Evolutionary conservation across 192 early-diverging fungal genomes (phyloP).

Genomic region (Coemansia sp.): DNA sequence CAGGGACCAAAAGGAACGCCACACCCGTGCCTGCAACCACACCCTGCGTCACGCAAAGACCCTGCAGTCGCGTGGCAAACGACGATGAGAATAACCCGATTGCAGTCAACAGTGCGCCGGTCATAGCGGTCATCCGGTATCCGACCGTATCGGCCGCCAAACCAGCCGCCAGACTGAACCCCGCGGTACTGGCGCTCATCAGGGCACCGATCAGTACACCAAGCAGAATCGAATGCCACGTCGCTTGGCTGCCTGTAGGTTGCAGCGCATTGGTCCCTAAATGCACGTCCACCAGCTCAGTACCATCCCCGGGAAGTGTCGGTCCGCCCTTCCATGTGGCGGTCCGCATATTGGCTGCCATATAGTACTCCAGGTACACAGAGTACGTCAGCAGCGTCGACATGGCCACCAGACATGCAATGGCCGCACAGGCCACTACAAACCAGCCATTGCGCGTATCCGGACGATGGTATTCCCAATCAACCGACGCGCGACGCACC

Average conservation of each 20-base stretch:
- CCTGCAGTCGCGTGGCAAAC: slow-evolving; percentile 56
- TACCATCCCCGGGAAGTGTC: background rate
- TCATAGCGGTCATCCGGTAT: slow-evolving; percentile 8
- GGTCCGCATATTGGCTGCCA: background rate
- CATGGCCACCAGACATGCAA: slow-evolving; percentile 24
- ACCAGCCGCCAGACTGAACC: slow-evolving; percentile 22
- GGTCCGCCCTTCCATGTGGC: background rate
- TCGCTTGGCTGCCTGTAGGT: background rate
- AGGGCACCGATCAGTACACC: slow-evolving; percentile 34
- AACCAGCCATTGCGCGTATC: slow-evolving; percentile 24
- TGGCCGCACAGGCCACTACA: slow-evolving; percentile 27
- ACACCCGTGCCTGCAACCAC: slow-evolving; percentile 54
- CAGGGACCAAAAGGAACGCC: slow-evolving; percentile 51
- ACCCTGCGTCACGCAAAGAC: slow-evolving; percentile 62
- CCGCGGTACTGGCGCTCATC: slow-evolving; percentile 23
- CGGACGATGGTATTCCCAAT: slow-evolving; percentile 36
- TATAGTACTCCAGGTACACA: slow-evolving; percentile 38
- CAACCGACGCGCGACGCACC: background rate
- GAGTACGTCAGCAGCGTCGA: slow-evolving; percentile 38
- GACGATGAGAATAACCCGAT: slow-evolving; percentile 51
- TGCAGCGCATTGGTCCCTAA: background rate
- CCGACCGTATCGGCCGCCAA: slow-evolving; percentile 22
- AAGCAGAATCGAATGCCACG: slow-evolving; percentile 9
- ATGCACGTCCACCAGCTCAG: background rate
- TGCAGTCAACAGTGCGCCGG: slow-evolving; percentile 47